Conservation (phyloP, 805 yeast genomes). For the Wickerhamiella galacta region DNA sequence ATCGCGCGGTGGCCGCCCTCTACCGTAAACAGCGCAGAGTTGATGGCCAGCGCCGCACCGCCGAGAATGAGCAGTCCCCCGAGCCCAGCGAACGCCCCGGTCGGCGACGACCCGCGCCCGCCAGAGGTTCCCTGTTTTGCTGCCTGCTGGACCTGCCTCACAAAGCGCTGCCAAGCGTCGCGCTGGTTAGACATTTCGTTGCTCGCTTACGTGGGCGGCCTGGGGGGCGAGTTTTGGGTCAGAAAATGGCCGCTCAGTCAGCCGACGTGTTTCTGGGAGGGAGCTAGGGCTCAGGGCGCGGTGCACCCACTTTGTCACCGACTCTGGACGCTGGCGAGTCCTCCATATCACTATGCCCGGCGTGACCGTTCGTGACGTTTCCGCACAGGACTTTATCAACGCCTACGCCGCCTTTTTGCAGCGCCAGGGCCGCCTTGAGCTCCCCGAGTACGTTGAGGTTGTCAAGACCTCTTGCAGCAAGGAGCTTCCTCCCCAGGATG, state of each 20-base stretch:
- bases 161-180: constrained; percentile 1
- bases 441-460: constrained; percentile 98
- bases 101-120: constrained; percentile 29
- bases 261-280: too few species aligned
- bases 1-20: constrained; percentile 99
- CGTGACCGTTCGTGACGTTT: constrained; percentile 76
- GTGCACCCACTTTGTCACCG: too few species aligned
- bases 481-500: constrained; percentile 98
- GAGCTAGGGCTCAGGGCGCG: too few species aligned
- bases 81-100: constrained; percentile 42
- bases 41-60: constrained; percentile 36
- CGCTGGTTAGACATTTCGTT: too few species aligned
- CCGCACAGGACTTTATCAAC: constrained; percentile 99
- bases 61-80: constrained; percentile 46
- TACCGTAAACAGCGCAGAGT: constrained; percentile 56
- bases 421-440: constrained; percentile 99
- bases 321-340: not conserved
- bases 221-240: too few species aligned
- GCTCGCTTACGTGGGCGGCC: too few species aligned
- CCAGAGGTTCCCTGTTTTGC: constrained; percentile 8
- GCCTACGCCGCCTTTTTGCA: constrained; percentile 99
- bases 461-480: constrained; percentile 98
- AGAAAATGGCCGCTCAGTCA: too few species aligned
- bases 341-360: constrained; percentile 15
- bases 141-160: constrained; percentile 7